phyloP scores from a whole-genome alignment of 495 filamentous ascomycete species.

The Penicillium ucsense region DNA sequence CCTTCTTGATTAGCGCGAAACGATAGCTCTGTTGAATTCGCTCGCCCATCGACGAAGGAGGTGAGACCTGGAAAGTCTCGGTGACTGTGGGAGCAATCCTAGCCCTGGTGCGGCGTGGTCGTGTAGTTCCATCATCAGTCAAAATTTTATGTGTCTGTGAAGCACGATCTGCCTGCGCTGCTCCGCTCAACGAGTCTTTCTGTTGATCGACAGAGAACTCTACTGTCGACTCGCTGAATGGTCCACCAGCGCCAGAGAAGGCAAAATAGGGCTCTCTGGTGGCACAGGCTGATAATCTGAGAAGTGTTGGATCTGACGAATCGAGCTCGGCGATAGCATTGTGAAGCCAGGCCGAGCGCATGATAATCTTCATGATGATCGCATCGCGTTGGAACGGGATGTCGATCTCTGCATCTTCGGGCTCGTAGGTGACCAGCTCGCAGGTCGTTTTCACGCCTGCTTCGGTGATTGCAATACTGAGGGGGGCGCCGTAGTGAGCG shows the following conservation, averaged over 20 bases:
- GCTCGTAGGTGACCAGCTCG: conserved; percentile 82
- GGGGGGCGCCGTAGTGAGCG: conserved; percentile 55
- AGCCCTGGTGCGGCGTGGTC: conserved; percentile 35
- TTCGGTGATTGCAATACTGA: conserved; percentile 76
- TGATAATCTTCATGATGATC: conserved; percentile 87
- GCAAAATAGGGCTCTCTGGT: conserved; percentile 57
- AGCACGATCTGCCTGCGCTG: conserved; percentile 3
- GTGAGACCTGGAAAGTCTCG: conserved; percentile 39
- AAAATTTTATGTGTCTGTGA: conserved; percentile 19
- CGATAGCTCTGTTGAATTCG: conserved; percentile 50
- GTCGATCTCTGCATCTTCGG: conserved; percentile 50
- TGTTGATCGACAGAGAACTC: conserved; percentile 72
- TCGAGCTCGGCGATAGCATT: conserved; percentile 78
- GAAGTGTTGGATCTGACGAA: conserved; percentile 54
- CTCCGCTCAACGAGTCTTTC: conserved; percentile 7
- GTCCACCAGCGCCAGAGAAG: conserved; percentile 58
- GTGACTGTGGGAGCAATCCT: conserved; percentile 36
- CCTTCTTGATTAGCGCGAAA: conserved; percentile 74
- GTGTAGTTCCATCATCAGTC: conserved; percentile 30
- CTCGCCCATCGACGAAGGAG: conserved; percentile 32
- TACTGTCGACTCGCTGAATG: conserved; percentile 69
- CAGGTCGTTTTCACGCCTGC: conserved; percentile 81
- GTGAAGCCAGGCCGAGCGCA: conserved; percentile 71
- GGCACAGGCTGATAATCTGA: conserved; percentile 55
- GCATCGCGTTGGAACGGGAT: conserved; percentile 76